Percentiles rank a stretch among this genome's conserved stretches.
phyloP scores from a whole-genome alignment of 495 filamentous ascomycete species.

The Xylaria curta region DNA sequence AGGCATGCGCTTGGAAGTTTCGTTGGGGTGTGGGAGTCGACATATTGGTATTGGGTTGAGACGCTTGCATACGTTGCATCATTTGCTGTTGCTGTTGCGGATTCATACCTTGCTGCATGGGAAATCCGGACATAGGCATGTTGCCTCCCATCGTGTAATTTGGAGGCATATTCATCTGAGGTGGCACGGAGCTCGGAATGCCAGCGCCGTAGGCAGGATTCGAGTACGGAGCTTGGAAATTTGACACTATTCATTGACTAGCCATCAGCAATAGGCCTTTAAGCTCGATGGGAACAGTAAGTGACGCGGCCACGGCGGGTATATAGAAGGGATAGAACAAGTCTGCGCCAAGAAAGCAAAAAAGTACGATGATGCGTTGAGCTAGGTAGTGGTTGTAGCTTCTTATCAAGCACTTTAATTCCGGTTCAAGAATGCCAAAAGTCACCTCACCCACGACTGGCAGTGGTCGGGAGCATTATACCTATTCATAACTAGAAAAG shows the following conservation, averaged over 20 bases:
- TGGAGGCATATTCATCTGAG: constrained; percentile 52
- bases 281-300: neutral
- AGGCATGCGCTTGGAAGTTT: constrained; percentile 42
- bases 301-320: neutral
- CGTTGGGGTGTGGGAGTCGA: constrained; percentile 50
- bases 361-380: neutral
- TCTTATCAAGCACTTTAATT: constrained; percentile 7
- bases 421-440: constrained; percentile 20
- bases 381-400: neutral
- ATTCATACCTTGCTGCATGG: constrained; percentile 46
- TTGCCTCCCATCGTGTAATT: constrained; percentile 56
- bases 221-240: constrained; percentile 59
- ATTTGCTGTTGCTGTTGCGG: constrained; percentile 49
- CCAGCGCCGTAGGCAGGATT: constrained; percentile 56
- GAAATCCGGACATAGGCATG: constrained; percentile 49
- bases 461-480: constrained; percentile 24
- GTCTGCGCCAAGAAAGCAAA: neutral
- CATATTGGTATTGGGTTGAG: constrained; percentile 47
- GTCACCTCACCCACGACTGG: constrained; percentile 9
- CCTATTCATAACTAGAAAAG: constrained; percentile 26
- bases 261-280: constrained; percentile 19
- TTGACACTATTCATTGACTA: constrained; percentile 48
- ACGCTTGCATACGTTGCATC: constrained; percentile 54
- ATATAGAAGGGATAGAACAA: neutral
- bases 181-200: constrained; percentile 49